Conservation (phyloP, 805 yeast genomes). For the Dipodascus albidus region DNA sequence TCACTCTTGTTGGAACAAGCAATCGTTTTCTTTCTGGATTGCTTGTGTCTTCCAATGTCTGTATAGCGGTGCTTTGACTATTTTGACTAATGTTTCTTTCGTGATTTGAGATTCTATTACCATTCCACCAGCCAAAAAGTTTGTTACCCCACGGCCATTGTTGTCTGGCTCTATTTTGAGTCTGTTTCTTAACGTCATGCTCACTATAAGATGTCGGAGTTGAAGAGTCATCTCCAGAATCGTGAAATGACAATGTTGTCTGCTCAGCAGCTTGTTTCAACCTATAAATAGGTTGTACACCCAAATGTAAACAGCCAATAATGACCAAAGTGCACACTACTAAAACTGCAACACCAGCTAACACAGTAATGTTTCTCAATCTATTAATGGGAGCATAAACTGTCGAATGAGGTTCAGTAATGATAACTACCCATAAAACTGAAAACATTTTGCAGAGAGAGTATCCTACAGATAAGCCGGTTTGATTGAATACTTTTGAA, state of each 20-base stretch:
- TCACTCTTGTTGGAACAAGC: slow-evolving; percentile 18
- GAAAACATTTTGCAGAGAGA: slow-evolving; percentile 33
- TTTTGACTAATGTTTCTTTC: not conserved
- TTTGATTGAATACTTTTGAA: slow-evolving; percentile 27
- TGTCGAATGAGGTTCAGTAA: slow-evolving; percentile 47
- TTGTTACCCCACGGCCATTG: not conserved
- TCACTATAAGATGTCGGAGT: not conserved
- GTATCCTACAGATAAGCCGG: slow-evolving; percentile 45
- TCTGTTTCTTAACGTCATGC: not conserved
- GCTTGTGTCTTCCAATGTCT: not conserved
- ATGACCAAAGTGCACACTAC: slow-evolving; percentile 64
- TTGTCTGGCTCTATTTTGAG: not conserved
- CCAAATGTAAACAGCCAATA: slow-evolving; percentile 51
- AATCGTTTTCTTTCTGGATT: slow-evolving; percentile 8
- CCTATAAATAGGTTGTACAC: slow-evolving; percentile 71
- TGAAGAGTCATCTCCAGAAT: not conserved
- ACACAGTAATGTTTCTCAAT: slow-evolving; percentile 58
- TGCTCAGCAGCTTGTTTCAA: slow-evolving; percentile 76
- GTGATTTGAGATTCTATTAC: not conserved
- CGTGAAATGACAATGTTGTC: slow-evolving; percentile 21
- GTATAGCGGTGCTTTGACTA: not conserved
- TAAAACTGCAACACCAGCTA: slow-evolving; percentile 69
- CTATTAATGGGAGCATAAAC: slow-evolving; percentile 55
- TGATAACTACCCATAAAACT: slow-evolving; percentile 57
- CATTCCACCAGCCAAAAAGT: not conserved